phyloP scores from a whole-genome alignment of 169 alveolate genomes.

The Plasmodium inui region DNA sequence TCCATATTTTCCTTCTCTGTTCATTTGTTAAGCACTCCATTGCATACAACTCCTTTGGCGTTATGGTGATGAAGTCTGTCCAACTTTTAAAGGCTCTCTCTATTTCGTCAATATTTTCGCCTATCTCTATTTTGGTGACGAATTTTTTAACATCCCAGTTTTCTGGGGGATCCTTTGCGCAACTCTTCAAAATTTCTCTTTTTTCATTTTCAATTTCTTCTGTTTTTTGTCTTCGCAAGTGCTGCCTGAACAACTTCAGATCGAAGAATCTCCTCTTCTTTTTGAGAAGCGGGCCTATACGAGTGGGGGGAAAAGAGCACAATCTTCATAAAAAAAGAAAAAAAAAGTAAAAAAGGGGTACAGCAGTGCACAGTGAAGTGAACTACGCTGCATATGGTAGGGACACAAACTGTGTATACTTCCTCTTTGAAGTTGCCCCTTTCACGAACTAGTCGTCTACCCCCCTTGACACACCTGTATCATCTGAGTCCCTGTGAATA shows the following conservation, averaged over 20 bases:
- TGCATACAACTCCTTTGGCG: slow-evolving; percentile 83
- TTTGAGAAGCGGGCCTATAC: slow-evolving; percentile 82
- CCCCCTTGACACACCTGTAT: slow-evolving; percentile 48
- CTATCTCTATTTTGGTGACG: slow-evolving; percentile 83
- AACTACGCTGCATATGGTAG: not conserved
- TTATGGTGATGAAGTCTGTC: slow-evolving; percentile 83
- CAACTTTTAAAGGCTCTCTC: slow-evolving; percentile 85
- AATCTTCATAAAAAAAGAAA: not conserved
- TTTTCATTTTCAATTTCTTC: slow-evolving; percentile 84
- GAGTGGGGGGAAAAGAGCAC: not conserved
- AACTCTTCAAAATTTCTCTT: slow-evolving; percentile 78
- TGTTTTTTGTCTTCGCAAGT: slow-evolving; percentile 82
- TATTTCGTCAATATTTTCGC: slow-evolving; percentile 87
- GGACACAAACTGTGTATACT: not conserved
- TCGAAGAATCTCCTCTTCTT: slow-evolving; percentile 83
- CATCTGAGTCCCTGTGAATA: slow-evolving; percentile 54
- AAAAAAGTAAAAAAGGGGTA: not conserved
- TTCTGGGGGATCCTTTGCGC: slow-evolving; percentile 86
- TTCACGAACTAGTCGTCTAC: not conserved
- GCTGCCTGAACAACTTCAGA: slow-evolving; percentile 83
- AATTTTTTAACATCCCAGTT: slow-evolving; percentile 88
- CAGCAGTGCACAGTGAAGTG: not conserved
- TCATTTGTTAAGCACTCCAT: slow-evolving; percentile 85
- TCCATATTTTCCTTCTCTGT: slow-evolving; percentile 85
- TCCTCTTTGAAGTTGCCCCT: not conserved